Percentiles rank a stretch among this genome's conserved stretches.
These are phyloP conservation scores for Coffea canephora DNA, from an alignment of 257 asterid species.

Conservation along the genomic window DNA sequence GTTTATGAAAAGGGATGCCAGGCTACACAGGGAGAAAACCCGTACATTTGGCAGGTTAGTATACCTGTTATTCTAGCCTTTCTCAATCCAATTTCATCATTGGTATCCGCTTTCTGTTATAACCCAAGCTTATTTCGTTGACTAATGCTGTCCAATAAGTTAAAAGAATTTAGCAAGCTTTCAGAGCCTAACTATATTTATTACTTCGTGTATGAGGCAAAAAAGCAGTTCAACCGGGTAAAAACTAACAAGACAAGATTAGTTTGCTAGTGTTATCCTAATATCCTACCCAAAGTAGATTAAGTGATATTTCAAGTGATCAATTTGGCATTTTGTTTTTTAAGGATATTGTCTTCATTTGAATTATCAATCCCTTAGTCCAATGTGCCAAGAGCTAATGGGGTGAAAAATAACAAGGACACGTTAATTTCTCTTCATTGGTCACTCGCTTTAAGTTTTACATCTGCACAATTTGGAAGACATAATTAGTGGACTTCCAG, in stretches of 20 bases:
- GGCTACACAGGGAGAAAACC: slow-evolving; percentile 94
- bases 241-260: not conserved
- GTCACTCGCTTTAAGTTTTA: too few relatives aligned
- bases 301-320: not conserved
- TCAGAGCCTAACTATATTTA: not conserved
- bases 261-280: not conserved
- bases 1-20: slow-evolving; percentile 95
- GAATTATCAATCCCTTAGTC: too few relatives aligned
- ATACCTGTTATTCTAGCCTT: not conserved
- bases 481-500: too few relatives aligned
- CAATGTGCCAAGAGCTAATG: too few relatives aligned
- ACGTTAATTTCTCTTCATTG: too few relatives aligned
- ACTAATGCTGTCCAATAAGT: too few relatives aligned
- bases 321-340: not conserved
- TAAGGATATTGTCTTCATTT: not conserved
- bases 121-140: too few relatives aligned
- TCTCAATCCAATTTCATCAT: not conserved
- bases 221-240: not conserved
- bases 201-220: too few relatives aligned
- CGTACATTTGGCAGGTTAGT: slow-evolving; percentile 98
- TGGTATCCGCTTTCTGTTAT: not conserved
- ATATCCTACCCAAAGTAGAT: not conserved
- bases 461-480: too few relatives aligned
- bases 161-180: not conserved
- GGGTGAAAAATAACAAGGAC: too few relatives aligned